These are phyloP conservation scores for button mushroom (Agaricus bisporus) DNA, from an alignment of 768 basidiomycete species.

Conservation along the genomic window DNA sequence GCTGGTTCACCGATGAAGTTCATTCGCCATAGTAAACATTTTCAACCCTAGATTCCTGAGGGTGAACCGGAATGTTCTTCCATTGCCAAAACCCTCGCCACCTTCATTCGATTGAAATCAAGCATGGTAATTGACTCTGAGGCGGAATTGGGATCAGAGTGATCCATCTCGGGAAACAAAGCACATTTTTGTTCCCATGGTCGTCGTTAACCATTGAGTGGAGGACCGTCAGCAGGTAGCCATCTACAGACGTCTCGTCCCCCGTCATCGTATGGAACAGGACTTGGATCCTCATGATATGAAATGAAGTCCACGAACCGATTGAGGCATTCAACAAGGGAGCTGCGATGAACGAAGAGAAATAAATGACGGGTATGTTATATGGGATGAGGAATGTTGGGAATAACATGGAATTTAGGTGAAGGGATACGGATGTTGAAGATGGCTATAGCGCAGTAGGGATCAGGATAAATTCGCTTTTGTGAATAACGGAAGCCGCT, in stretches of 20 bases:
- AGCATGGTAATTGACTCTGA: conserved; percentile 14
- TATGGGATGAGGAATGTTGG: conserved; percentile 1
- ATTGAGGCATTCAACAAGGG: conserved; percentile 10
- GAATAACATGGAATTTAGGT: not conserved
- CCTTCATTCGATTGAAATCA: conserved; percentile 23
- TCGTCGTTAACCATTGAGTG: conserved; percentile 35
- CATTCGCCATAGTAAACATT: not conserved
- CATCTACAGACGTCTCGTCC: conserved; percentile 27
- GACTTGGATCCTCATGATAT: not conserved
- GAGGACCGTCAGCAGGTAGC: conserved; percentile 21
- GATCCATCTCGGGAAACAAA: conserved; percentile 13
- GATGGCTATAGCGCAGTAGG: conserved; percentile 26
- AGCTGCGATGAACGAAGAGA: conserved; percentile 29
- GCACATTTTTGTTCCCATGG: conserved; percentile 27
- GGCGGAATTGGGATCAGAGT: not conserved
- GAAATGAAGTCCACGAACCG: not conserved
- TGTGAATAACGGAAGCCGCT: conserved; percentile 2
- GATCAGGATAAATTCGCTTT: conserved; percentile 15
- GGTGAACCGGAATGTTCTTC: not conserved
- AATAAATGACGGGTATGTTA: conserved; percentile 16
- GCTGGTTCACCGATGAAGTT: too few relatives aligned
- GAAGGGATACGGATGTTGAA: conserved; percentile 23
- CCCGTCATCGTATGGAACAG: conserved; percentile 25
- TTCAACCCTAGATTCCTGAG: not conserved
- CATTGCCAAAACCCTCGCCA: conserved; percentile 9